Evolutionary conservation across 495 filamentous ascomycete genomes (phyloP).

Genomic region (Podospora bellae-mahoneyi): DNA sequence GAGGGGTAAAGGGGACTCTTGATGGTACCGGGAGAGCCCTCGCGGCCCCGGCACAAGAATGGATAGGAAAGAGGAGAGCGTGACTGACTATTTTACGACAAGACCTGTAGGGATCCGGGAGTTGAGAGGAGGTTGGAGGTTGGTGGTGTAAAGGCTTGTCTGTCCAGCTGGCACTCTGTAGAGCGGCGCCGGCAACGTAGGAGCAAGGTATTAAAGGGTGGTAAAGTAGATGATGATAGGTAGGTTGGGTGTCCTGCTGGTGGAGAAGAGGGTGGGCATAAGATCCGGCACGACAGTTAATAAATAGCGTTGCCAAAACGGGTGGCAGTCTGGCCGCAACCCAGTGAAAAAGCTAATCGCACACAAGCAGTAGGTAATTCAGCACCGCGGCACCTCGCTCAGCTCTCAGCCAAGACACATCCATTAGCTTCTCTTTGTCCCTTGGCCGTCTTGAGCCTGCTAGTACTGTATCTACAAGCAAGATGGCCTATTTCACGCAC

Average conservation of each 20-base stretch:
- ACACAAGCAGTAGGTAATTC: no score
- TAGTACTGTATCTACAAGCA: no score
- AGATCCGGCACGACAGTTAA: slow-evolving; percentile 2
- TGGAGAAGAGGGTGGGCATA: slow-evolving; percentile 3
- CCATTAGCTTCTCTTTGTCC: not conserved
- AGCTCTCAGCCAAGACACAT: no score
- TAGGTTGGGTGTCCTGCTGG: not conserved
- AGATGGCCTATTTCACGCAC: not conserved
- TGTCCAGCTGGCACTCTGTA: not conserved
- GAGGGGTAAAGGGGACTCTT: slow-evolving; percentile 5
- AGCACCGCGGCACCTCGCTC: no score
- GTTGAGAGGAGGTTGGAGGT: not conserved
- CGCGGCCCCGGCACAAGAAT: not conserved
- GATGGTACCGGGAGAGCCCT: not conserved
- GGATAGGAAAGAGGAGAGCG: not conserved
- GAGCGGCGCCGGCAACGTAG: not conserved
- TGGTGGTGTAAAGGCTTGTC: slow-evolving; percentile 6
- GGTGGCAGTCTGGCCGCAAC: not conserved
- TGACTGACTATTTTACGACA: not conserved
- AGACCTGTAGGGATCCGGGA: not conserved
- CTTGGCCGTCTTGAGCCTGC: not conserved
- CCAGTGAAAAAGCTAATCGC: not conserved
- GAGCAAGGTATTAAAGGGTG: not conserved
- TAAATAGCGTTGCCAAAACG: slow-evolving; percentile 11
- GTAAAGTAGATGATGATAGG: not conserved